Evolutionary conservation across 2,329 filamentous ascomycete species (phyloP), one percentile per base, ranked within the genome.

Genomic region (Teratosphaeriaceae sp.): DNA sequence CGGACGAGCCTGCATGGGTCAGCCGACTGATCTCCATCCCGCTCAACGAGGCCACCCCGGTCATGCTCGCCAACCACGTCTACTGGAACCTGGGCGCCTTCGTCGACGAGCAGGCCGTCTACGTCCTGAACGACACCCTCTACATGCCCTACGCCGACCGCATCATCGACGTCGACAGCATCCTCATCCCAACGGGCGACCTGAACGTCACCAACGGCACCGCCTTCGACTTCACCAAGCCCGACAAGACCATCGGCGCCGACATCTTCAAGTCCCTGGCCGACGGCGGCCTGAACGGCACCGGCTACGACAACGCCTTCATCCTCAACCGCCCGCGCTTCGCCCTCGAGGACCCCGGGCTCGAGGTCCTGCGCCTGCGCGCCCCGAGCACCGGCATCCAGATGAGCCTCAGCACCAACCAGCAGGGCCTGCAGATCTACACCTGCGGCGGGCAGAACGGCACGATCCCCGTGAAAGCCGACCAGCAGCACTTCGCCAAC

Each of bases 41-140:
- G 2, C 80, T 81, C 7, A 85, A 82, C 22, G 79, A 85, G 67
- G 82, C 80, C 67, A 89, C 85, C 5, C 85, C 85, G 38, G 87
- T 90, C 62, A 89, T 90, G 85, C 73, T 90, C 45, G 85, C 76
- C 59, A 78, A 79, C 33, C 80, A 83, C 63, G 78, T 77, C 6
- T 90, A 90, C 72, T 90, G 85, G 85, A 89, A 89, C 62, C 71
- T 90, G 34, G 85, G 89, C 57, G 85, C 81, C 24, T 90, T 85
- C 56, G 74, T 82, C 56, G 87, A 88, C 66, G 78, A 82, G 45
- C 73, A 84, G 60, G 85, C 82, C 2, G 70, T 72, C 44, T 71
- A 68, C 1, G 74, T 76, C 12, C 71, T 85, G 42, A 85, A 88
- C 67, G 82, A 88, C 68, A 83, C 80, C 12, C 72, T 89, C 35